These are phyloP conservation scores for Botrytis tulipae DNA, from an alignment of 2,329 filamentous ascomycete genomes.

Conservation along the genomic window DNA sequence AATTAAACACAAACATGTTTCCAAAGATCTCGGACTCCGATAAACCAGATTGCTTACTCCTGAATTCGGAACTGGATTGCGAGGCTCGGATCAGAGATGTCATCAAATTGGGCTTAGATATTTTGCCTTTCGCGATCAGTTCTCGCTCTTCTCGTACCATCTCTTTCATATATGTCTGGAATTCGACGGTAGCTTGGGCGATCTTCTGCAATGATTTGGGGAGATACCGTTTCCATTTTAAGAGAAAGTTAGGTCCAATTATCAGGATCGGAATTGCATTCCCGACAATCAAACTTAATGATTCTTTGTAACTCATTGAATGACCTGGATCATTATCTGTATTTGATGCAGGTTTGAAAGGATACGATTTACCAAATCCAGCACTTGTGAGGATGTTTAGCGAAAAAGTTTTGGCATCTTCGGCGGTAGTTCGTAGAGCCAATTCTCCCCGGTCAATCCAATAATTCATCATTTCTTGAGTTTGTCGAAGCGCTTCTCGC, in stretches of 20 bases:
- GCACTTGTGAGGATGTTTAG: background rate
- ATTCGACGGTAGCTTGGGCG: background rate
- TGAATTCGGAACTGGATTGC: background rate
- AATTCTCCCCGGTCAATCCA: background rate
- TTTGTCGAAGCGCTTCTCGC: background rate
- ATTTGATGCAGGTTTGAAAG: background rate
- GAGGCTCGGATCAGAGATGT: background rate
- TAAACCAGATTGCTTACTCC: too few relatives aligned
- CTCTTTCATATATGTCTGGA: background rate
- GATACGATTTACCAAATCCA: background rate
- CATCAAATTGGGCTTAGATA: background rate
- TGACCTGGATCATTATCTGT: background rate
- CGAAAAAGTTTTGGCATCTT: background rate
- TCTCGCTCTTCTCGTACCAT: background rate
- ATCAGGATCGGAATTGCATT: background rate
- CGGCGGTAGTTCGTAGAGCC: background rate
- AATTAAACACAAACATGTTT: background rate
- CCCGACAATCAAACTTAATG: background rate
- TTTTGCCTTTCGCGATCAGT: background rate
- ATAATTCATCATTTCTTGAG: background rate
- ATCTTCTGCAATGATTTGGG: background rate
- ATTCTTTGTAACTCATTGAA: background rate
- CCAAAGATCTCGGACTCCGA: background rate
- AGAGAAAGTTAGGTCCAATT: background rate
- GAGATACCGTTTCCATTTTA: background rate